A percentile compares a stretch with the other conserved stretches of the same genome.
Evolutionary conservation across 2,329 filamentous ascomycete species (phyloP).

Genomic region (Aspergillus sp.): DNA sequence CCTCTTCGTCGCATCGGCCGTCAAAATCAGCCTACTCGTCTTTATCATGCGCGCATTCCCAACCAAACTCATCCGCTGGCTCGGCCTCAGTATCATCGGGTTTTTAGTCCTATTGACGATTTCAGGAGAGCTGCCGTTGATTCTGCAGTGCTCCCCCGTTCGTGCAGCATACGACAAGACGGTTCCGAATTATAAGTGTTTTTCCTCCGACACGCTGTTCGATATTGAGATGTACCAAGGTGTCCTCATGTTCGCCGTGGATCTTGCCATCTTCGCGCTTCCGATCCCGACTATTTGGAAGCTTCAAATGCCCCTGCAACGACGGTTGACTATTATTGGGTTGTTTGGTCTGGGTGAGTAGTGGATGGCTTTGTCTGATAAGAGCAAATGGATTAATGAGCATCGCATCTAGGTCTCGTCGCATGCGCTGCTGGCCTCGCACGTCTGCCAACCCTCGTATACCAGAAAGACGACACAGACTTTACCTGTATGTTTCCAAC

Average conservation of each 20-base stretch:
- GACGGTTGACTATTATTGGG: not conserved
- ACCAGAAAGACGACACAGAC: conserved; percentile 13
- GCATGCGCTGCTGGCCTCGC: conserved; percentile 20
- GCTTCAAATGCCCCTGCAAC: conserved; percentile 19
- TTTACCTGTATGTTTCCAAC: conserved; percentile 16
- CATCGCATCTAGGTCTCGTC: conserved; percentile 8
- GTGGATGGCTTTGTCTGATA: no score
- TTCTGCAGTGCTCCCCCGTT: conserved; percentile 15
- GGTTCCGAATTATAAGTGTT: conserved; percentile 7
- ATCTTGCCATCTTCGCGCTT: conserved; percentile 18
- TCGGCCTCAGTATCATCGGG: conserved; percentile 9
- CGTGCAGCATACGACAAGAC: conserved; percentile 14
- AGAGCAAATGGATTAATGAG: no score
- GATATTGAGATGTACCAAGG: conserved; percentile 15
- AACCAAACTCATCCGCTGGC: conserved; percentile 4
- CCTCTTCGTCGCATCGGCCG: conserved; percentile 10
- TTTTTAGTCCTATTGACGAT: conserved; percentile 15
- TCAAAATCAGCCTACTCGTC: conserved; percentile 13
- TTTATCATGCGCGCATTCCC: conserved; percentile 22
- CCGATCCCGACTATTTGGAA: conserved; percentile 20
- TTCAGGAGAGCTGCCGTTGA: conserved; percentile 13
- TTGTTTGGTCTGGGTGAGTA: not conserved
- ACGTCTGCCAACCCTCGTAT: conserved; percentile 18
- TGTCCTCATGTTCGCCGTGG: conserved; percentile 19
- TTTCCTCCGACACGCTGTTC: conserved; percentile 6